Base-by-base conservation (phyloP, 345 rosid species). In the Trapa bicornis region DNA sequence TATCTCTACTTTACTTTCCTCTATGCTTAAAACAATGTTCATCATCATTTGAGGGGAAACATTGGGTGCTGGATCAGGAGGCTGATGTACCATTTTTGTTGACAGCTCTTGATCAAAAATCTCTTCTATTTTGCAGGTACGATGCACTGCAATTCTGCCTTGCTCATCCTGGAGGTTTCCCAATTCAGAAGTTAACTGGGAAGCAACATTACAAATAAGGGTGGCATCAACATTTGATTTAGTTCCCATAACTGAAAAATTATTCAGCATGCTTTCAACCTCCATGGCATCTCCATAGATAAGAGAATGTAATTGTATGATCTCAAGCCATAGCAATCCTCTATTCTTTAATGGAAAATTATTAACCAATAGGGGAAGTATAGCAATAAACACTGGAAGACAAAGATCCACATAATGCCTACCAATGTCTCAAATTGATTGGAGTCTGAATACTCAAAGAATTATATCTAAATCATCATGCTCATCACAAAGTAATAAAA, bases 271-370 rank as follows among this genome's bases (percentile, higher is more conserved):
- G 38, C 52, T 32, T 66, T 69, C 52, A 45, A 65, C 60, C 41
- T 71, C 67, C 37, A 67, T 66, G 75, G 50, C 68, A 67, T 61
- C 73, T 68, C 77, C 77, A n/a, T 50, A 56, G 38, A 75, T 17
- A 58, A 62, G 71, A 39, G 65, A 71, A 65, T 64, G 65, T 67
- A 66, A 77, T 91, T 85, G 80, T 76, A 77, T 39, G 5, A 33
- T 6, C 50, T 65, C 33, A 39, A 37, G 43, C 38, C 52, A 65
- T 65, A 58, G 38, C 37, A 58, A 13, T 58, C 63, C 37, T 29
- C 63, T 3, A 35, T 36, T 32, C 63, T 58, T 33, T 10, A 11
- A 3, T 10, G 16, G 38, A 0, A 3, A 32, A 32, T 58, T 9
- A 58, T 58, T 58, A 5, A 29, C 37, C 60, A 10, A n/a, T 54